Evolutionary conservation across 352 stramenopile species (phyloP).

Genomic region (Phytophthora macrochlamydospora): DNA sequence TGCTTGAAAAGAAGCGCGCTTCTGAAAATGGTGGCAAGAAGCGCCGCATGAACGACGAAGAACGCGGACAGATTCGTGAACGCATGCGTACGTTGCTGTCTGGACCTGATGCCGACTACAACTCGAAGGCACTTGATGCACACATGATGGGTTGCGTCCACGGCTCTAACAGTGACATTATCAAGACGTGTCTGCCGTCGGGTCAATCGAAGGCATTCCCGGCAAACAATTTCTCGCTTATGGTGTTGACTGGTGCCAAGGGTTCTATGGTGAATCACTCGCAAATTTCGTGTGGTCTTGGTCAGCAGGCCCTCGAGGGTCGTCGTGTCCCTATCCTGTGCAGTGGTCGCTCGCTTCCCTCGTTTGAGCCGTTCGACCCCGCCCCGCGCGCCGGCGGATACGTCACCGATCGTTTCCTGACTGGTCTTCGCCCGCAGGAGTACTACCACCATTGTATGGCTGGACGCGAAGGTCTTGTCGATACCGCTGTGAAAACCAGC

Average conservation of each 20-base stretch:
- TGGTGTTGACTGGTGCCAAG: conserved; percentile 99
- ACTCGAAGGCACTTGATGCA: conserved; percentile 81
- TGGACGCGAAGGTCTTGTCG: conserved; percentile 97
- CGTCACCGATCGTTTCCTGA: conserved; percentile 99
- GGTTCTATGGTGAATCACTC: conserved; percentile 99
- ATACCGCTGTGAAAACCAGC: conserved; percentile 99
- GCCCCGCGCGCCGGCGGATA: conserved; percentile 98
- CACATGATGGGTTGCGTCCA: conserved; percentile 92
- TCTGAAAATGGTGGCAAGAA: conserved; percentile 64
- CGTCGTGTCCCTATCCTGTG: conserved; percentile 98
- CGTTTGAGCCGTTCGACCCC: conserved; percentile 98
- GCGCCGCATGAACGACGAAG: conserved; percentile 85
- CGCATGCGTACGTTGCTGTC: conserved; percentile 80
- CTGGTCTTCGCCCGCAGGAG: conserved; percentile 95
- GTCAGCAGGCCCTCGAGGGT: conserved; percentile 99
- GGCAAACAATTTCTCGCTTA: conserved; percentile 98
- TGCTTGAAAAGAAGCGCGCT: conserved; percentile 65
- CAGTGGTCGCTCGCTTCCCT: conserved; percentile 97
- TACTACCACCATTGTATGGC: conserved; percentile 99
- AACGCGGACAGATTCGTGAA: conserved; percentile 72
- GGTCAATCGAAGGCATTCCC: conserved; percentile 98
- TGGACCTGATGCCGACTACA: conserved; percentile 71
- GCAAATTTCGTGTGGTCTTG: conserved; percentile 98
- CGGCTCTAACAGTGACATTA: conserved; percentile 96
- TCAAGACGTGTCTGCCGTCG: conserved; percentile 98